Conservation (phyloP, 805 yeast genomes). For the Pichia heedii region DNA sequence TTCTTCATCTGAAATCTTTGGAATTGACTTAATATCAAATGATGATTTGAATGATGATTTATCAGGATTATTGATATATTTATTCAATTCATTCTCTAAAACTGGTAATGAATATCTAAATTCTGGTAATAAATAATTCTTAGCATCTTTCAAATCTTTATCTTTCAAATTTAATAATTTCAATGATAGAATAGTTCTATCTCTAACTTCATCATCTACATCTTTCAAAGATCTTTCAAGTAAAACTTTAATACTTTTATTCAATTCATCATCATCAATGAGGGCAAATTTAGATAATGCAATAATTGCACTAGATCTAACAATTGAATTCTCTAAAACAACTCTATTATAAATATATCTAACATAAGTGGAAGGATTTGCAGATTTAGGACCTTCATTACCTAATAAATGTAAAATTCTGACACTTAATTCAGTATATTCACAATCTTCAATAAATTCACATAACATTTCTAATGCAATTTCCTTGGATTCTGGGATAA, state of each 20-base stretch:
- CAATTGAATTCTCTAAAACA: slow-evolving; percentile 89
- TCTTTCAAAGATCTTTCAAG: slow-evolving; percentile 80
- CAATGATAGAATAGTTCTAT: slow-evolving; percentile 84
- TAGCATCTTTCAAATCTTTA: slow-evolving; percentile 30
- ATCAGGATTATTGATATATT: slow-evolving; percentile 50
- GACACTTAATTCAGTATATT: slow-evolving; percentile 88
- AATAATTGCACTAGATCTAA: slow-evolving; percentile 91
- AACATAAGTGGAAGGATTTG: slow-evolving; percentile 82
- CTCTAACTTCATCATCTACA: slow-evolving; percentile 94
- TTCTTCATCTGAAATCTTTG: slow-evolving; percentile 59
- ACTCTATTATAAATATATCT: slow-evolving; percentile 96
- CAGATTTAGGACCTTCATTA: slow-evolving; percentile 83
- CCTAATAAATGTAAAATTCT: slow-evolving; percentile 88
- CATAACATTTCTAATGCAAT: slow-evolving; percentile 80
- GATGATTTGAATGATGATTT: slow-evolving; percentile 41
- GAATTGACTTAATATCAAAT: slow-evolving; percentile 65
- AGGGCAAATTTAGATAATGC: slow-evolving; percentile 87
- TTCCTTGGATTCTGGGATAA: slow-evolving; percentile 76
- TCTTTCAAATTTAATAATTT: slow-evolving; percentile 40
- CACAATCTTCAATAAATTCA: slow-evolving; percentile 98
- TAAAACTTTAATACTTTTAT: slow-evolving; percentile 62
- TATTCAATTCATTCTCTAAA: slow-evolving; percentile 68
- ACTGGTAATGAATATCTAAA: slow-evolving; percentile 63
- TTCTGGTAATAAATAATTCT: slow-evolving; percentile 55
- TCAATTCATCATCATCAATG: slow-evolving; percentile 58